These are phyloP conservation scores for Beauveria australis DNA, from an alignment of 2,329 filamentous ascomycete genomes.

Conservation along the genomic window DNA sequence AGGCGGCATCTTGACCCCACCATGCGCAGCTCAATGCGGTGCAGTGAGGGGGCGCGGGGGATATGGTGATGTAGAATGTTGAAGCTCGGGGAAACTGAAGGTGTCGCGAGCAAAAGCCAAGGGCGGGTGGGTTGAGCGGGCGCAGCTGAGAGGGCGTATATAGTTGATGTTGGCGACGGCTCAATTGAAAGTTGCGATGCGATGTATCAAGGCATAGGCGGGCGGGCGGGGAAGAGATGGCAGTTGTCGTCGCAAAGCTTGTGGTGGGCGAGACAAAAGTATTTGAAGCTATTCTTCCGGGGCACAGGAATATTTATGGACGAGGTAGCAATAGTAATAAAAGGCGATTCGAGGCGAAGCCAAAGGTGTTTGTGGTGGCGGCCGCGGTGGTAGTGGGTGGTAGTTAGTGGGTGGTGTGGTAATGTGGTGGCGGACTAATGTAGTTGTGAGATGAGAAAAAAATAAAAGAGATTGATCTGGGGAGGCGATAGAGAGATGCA, in stretches of 20 bases:
- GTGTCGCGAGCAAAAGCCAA: background rate
- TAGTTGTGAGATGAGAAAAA: background rate
- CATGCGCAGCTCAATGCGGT: constrained; percentile 31
- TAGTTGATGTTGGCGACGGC: background rate
- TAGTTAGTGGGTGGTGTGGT: background rate
- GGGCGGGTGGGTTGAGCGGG: background rate
- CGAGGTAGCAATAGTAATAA: background rate
- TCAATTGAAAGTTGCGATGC: background rate
- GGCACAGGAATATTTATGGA: background rate
- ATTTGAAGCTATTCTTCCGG: background rate
- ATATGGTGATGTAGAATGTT: background rate
- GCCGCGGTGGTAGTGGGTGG: background rate
- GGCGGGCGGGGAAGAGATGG: background rate
- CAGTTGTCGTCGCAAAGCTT: background rate
- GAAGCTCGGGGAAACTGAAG: background rate
- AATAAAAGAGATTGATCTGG: background rate
- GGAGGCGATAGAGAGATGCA: background rate
- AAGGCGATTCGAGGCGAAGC: constrained; percentile 5
- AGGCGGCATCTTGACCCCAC: constrained; percentile 74
- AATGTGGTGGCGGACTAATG: background rate
- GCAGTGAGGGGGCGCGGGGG: background rate
- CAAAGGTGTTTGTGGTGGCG: background rate
- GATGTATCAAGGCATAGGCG: background rate
- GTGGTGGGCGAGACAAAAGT: background rate
- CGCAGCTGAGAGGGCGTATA: background rate